A percentile compares a stretch with the other conserved stretches of the same genome.
Evolutionary conservation across 2,329 filamentous ascomycete species (phyloP).

Genomic region (Penicillium sp.): DNA sequence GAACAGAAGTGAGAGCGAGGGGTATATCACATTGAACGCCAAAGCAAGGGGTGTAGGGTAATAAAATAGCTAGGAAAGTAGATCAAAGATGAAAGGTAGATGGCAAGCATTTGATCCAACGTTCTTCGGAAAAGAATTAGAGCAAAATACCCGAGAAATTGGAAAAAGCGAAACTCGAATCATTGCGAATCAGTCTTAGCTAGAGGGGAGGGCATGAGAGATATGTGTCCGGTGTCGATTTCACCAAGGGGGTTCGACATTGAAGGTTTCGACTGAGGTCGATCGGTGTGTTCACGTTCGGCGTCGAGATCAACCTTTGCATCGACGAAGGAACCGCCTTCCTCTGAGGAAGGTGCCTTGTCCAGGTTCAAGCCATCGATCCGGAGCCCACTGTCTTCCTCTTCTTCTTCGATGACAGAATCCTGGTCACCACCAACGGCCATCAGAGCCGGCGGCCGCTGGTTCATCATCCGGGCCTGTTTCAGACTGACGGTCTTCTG

Average conservation of each 20-base stretch:
- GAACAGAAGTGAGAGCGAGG: slow-evolving; percentile 29
- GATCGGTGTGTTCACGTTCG: neutral
- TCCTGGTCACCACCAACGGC: slow-evolving; percentile 26
- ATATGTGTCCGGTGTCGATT: slow-evolving; percentile 23
- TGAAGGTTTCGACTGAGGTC: slow-evolving; percentile 15
- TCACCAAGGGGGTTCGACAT: slow-evolving; percentile 25
- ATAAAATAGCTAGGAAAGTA: slow-evolving; percentile 7
- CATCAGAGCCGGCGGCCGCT: slow-evolving; percentile 85
- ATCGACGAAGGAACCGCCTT: slow-evolving; percentile 13
- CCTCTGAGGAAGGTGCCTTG: slow-evolving; percentile 17
- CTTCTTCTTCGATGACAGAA: slow-evolving; percentile 19
- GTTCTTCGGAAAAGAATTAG: neutral
- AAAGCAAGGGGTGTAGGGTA: slow-evolving; percentile 10
- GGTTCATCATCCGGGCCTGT: slow-evolving; percentile 81
- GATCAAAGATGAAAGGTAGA: neutral
- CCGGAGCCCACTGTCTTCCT: slow-evolving; percentile 24
- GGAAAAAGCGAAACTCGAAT: neutral
- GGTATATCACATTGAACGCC: slow-evolving; percentile 43
- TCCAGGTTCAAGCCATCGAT: slow-evolving; percentile 33
- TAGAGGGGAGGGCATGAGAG: slow-evolving; percentile 28
- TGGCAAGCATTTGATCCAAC: neutral
- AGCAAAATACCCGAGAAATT: neutral
- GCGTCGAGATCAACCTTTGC: slow-evolving; percentile 11
- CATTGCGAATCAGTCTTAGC: slow-evolving; percentile 22
- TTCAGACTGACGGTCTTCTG: slow-evolving; percentile 92